phyloP scores from a whole-genome alignment of 768 basidiomycete genomes.

The Naganishia onofrii region DNA sequence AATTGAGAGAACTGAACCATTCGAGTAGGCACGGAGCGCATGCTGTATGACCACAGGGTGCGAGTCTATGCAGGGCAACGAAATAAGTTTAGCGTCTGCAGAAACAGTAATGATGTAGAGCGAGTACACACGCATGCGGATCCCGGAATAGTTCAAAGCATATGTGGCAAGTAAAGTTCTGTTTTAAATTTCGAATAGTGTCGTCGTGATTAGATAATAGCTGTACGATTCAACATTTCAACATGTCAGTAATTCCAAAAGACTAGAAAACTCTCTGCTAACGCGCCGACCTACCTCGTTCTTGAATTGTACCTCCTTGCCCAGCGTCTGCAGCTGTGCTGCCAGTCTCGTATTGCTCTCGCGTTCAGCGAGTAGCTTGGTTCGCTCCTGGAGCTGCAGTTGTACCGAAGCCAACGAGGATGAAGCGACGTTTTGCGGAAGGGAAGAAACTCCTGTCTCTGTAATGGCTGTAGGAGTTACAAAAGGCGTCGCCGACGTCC shows the following conservation, averaged over 20 bases:
- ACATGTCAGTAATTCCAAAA: not conserved
- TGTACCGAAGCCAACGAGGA: not conserved
- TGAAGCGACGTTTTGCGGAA: not conserved
- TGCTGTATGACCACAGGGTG: conserved; percentile 33
- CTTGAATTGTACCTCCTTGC: conserved; percentile 25
- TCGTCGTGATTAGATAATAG: conserved; percentile 13
- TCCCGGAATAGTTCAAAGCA: conserved; percentile 30
- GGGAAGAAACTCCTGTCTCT: not conserved
- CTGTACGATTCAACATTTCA: not conserved
- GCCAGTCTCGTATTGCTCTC: conserved; percentile 17
- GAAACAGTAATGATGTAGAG: not conserved
- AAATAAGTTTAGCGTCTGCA: not conserved
- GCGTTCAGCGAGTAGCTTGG: conserved; percentile 1
- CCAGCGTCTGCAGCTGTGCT: conserved; percentile 13
- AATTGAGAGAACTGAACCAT: conserved; percentile 32
- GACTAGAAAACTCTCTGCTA: not conserved
- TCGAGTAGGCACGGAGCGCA: conserved; percentile 28
- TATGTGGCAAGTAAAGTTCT: conserved; percentile 30
- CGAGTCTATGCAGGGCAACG: conserved; percentile 15
- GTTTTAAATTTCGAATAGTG: conserved; percentile 16
- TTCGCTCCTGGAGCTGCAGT: conserved; percentile 20
- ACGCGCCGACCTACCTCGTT: conserved; percentile 8
- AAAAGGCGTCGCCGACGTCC: not conserved
- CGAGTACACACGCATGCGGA: conserved; percentile 26
- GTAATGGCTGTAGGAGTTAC: not conserved